Conservation (phyloP, 1,284 basidiomycete genomes). For the Kwoniella shivajii region DNA sequence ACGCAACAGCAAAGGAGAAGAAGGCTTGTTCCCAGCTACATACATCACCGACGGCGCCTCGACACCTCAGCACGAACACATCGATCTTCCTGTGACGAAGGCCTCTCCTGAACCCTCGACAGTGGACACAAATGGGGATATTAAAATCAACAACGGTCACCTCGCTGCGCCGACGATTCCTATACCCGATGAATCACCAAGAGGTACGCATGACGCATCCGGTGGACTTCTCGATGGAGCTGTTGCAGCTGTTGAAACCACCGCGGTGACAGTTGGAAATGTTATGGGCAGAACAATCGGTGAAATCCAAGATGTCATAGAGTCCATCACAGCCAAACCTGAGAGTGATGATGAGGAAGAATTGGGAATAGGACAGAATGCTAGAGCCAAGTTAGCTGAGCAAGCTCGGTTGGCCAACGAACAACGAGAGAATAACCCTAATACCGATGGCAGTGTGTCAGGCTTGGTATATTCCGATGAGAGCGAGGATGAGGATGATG, state of each 20-base stretch:
- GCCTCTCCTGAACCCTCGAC: slow-evolving; percentile 8
- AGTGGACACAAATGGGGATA: background rate
- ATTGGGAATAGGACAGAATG: slow-evolving; percentile 64
- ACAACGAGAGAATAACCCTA: slow-evolving; percentile 60
- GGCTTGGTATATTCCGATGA: slow-evolving; percentile 54
- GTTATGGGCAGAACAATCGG: slow-evolving; percentile 83
- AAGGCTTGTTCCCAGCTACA: slow-evolving; percentile 86
- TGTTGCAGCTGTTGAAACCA: slow-evolving; percentile 23
- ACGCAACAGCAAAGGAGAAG: slow-evolving; percentile 75
- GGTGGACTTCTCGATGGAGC: slow-evolving; percentile 38
- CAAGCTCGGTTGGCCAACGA: slow-evolving; percentile 61
- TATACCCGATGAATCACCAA: slow-evolving; percentile 26
- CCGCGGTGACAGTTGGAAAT: slow-evolving; percentile 26
- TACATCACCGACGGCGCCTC: slow-evolving; percentile 70
- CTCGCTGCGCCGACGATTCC: slow-evolving; percentile 33
- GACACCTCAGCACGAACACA: slow-evolving; percentile 32
- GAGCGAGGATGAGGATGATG: slow-evolving; percentile 53
- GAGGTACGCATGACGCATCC: slow-evolving; percentile 11
- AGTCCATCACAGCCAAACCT: slow-evolving; percentile 62
- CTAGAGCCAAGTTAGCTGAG: slow-evolving; percentile 68
- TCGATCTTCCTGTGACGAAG: slow-evolving; percentile 1
- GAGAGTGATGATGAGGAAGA: slow-evolving; percentile 57
- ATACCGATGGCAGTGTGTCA: slow-evolving; percentile 36
- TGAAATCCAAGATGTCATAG: slow-evolving; percentile 82
- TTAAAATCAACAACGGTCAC: slow-evolving; percentile 14